Base-by-base conservation (phyloP, 139 green algal genomes). In the Pseudopediastrum boryanum region DNA sequence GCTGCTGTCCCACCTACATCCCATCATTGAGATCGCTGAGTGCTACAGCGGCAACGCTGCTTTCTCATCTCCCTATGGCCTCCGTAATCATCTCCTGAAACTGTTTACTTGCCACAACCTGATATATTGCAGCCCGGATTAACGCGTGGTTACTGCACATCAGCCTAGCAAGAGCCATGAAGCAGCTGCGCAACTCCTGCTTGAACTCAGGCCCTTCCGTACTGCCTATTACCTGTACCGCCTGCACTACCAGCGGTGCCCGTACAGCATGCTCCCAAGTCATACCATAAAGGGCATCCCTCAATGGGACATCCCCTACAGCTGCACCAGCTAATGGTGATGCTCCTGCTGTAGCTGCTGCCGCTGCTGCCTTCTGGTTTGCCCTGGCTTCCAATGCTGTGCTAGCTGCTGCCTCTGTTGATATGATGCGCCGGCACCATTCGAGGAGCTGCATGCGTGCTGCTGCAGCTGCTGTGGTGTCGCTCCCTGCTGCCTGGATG, bases 131-230 rank as follows among this genome's bases (percentile, higher is more conserved):
- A 25, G 31, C 62, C 35, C 86, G 81, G 42, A 85, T 79, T 16
- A 76, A 67, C 41, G 69, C 50, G 72, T 91, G 82, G 23, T 50
- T 78, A 70, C 73, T 85, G 66, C 81, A 89, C 48, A 88, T 75
- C 27, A 91, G 76, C 67, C 64, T 63, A 23, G 82, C 80, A 8
- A 91, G 75, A 25, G 84, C 69, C n/a, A 82, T 82, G 41, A 85
- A 89, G 36, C 86, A 46, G 29, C 61, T 48, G 39, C 71, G 61
- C n/a, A 91, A 36, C 56, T 89, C 83, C 2, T 7, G 10, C 25
- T 35, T 25, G 23, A 58, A 39, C 7, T 75, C 66, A 25, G 42
- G 1, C 61, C 59, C 66, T 19, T 62, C 33, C 38, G 85, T 46
- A 2, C 21, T 39, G 3, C 52, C 58, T 50, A 86, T 71, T 23